Base-by-base conservation (phyloP, 1,284 basidiomycete species). In the Marasmius oreades region DNA sequence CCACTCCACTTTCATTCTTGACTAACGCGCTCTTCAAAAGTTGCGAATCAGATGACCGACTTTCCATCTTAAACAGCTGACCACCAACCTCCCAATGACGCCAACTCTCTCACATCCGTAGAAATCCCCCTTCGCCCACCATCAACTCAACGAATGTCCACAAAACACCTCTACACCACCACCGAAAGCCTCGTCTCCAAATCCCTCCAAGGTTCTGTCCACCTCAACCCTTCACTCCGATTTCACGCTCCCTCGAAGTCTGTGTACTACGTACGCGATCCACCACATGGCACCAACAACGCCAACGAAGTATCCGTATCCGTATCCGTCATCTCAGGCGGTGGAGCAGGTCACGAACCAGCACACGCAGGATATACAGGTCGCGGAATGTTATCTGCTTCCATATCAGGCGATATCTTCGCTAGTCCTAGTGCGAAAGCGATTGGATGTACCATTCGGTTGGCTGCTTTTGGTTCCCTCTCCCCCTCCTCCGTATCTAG, bases 331-430 rank as follows among this genome's bases (percentile, higher is more conserved):
- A 75, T 88, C 39, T 80, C 80, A 22, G 87, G 86, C 1, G 86
- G 87, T 23, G 86, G 87, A 14, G 80, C 81, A 42, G 86, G 86
- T 5, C 86, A 89, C 63, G 86, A 89, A 67, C 86, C 86, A n/a
- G 81, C 84, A 0, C 77, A 84, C 65, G 79, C 79, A n/a, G 78
- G 77, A 0, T 78, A 78, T 60, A 82, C 82, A 3, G 84, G 85
- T 2, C 61, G 69, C 12, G 84, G 84, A n/a, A 81, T 88, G 70
- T 76, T 88, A 43, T 70, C 70, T 2, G 77, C 76, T n/a, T 71
- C 81, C 12, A 82, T 88, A 7, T 80, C 78, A 20, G 86, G 86
- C 3, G 83, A 86, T 57, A 77, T 85, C 33, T 85, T 86, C 64
- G 81, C 85, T 20, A 84, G 81, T 54, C 85, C 85, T 3, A 86